These are phyloP conservation scores for Backusella morwellensis DNA, from an alignment of 192 early-diverging fungal species.

Conservation along the genomic window DNA sequence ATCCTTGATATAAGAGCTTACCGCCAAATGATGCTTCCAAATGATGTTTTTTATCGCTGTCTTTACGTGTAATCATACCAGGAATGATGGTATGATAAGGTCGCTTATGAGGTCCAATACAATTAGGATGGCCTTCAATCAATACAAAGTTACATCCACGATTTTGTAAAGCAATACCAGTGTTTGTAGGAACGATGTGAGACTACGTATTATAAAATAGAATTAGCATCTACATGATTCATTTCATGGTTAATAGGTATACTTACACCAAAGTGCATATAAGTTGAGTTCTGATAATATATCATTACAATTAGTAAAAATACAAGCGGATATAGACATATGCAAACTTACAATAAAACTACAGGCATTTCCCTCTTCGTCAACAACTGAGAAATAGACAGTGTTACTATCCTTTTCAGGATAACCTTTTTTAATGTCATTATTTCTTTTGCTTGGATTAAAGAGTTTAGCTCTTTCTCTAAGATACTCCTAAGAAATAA, in stretches of 20 bases:
- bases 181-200: conserved; percentile 50
- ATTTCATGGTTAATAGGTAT: conserved; percentile 14
- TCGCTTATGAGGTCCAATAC: conserved; percentile 63
- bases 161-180: conserved; percentile 69
- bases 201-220: conserved; percentile 31
- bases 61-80: conserved; percentile 54
- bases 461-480: conserved; percentile 52
- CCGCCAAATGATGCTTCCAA: conserved; percentile 49
- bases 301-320: background rate
- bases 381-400: conserved; percentile 74
- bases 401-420: conserved; percentile 68
- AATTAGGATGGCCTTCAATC: conserved; percentile 59
- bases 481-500: conserved; percentile 43
- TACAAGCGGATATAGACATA: background rate
- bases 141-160: conserved; percentile 67
- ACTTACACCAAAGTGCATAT: conserved; percentile 51
- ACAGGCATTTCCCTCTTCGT: conserved; percentile 78
- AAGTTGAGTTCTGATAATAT: conserved; percentile 49
- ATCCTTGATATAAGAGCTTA: background rate
- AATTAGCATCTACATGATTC: background rate
- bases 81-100: conserved; percentile 84
- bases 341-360: conserved; percentile 62
- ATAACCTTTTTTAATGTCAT: conserved; percentile 50
- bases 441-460: conserved; percentile 46
- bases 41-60: conserved; percentile 23